Evolutionary conservation across 371 early-diverging fungal genomes (phyloP).

Genomic region (Rhizomucor miehei): DNA sequence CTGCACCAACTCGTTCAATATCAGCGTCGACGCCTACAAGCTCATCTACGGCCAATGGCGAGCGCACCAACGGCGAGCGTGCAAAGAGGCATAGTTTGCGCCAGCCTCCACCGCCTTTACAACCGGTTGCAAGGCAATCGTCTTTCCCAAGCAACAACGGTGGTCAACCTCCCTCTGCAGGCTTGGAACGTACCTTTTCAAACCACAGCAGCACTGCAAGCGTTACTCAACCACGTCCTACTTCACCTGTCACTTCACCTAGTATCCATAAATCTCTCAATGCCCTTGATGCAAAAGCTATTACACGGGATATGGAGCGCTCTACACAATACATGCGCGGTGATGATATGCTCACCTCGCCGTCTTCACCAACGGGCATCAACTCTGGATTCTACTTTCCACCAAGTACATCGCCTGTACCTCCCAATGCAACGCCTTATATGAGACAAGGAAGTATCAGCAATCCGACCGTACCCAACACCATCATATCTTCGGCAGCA

Average conservation of each 20-base stretch:
- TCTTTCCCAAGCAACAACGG: conserved; percentile 8
- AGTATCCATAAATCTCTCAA: conserved; percentile 52
- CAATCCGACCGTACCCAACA: conserved; percentile 5
- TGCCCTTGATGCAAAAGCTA: conserved; percentile 63
- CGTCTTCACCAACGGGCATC: conserved; percentile 26
- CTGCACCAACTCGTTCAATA: conserved; percentile 24
- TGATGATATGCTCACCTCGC: conserved; percentile 26
- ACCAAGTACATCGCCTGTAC: conserved; percentile 4
- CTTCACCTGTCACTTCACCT: conserved; percentile 38
- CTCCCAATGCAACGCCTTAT: conserved; percentile 9
- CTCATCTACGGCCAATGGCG: neutral
- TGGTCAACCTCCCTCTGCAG: conserved; percentile 3
- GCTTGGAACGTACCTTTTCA: conserved; percentile 29
- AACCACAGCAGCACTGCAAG: conserved; percentile 11
- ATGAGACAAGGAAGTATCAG: conserved; percentile 40
- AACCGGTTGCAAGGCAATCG: conserved; percentile 10
- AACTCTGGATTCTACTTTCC: conserved; percentile 19
- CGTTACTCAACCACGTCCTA: conserved; percentile 31
- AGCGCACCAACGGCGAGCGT: conserved; percentile 6
- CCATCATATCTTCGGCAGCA: neutral
- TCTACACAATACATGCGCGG: conserved; percentile 29
- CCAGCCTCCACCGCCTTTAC: conserved; percentile 18
- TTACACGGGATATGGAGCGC: conserved; percentile 56
- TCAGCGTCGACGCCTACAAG: conserved; percentile 28
- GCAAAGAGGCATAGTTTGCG: conserved; percentile 31